phyloP scores from a whole-genome alignment of 2,329 filamentous ascomycete species.

The Trichoderma afroharzianum region DNA sequence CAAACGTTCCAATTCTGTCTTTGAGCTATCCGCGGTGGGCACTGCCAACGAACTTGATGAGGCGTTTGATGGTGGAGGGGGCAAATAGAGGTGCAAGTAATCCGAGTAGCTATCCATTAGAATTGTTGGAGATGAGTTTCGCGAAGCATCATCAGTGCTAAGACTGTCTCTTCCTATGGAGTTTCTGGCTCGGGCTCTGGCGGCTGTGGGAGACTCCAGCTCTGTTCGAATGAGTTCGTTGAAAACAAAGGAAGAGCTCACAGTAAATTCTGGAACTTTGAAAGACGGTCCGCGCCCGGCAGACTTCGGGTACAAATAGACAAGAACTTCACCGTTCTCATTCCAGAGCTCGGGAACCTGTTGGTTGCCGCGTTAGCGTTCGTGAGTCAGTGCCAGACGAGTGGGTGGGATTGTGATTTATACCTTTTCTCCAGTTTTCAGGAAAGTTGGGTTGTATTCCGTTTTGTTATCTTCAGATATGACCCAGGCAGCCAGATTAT shows the following conservation, averaged over 20 bases:
- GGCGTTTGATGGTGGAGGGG: slow-evolving; percentile 39
- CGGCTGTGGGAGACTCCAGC: slow-evolving; percentile 29
- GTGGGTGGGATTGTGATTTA: not conserved
- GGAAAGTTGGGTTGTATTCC: slow-evolving; percentile 54
- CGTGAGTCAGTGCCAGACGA: not conserved
- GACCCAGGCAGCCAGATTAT: slow-evolving; percentile 48
- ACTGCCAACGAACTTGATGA: slow-evolving; percentile 29
- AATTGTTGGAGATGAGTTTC: slow-evolving; percentile 36
- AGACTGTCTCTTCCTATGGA: slow-evolving; percentile 48
- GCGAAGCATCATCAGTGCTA: slow-evolving; percentile 47
- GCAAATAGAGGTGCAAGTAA: slow-evolving; percentile 50
- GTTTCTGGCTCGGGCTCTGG: slow-evolving; percentile 39
- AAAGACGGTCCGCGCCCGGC: slow-evolving; percentile 55
- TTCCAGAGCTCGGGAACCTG: slow-evolving; percentile 66
- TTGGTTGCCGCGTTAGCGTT: not conserved
- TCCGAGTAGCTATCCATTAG: slow-evolving; percentile 39
- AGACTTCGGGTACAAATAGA: slow-evolving; percentile 54
- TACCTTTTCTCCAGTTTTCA: slow-evolving; percentile 56
- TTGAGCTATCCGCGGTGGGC: slow-evolving; percentile 32
- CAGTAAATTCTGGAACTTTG: slow-evolving; percentile 53
- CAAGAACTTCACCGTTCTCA: slow-evolving; percentile 52
- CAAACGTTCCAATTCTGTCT: slow-evolving; percentile 49
- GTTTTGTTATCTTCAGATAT: slow-evolving; percentile 48
- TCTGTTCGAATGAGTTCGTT: slow-evolving; percentile 50
- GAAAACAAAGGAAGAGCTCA: slow-evolving; percentile 53